Percentiles rank a stretch among this genome's conserved stretches.
These are phyloP conservation scores for Rehmannia glutinosa DNA, from an alignment of 257 asterid genomes.

Conservation along the genomic window DNA sequence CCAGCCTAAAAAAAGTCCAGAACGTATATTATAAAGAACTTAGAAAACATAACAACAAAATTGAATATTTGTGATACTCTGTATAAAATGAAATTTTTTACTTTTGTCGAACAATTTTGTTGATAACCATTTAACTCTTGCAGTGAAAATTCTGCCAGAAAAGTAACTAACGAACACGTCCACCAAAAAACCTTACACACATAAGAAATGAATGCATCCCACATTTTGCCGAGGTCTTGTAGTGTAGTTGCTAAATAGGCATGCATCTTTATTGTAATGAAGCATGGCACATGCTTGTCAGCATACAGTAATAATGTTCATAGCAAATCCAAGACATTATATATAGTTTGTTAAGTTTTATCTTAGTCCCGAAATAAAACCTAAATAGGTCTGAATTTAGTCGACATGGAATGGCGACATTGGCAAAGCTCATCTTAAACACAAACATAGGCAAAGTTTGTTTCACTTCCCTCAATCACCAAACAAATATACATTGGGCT, in stretches of 20 bases:
- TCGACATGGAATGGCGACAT: neutral
- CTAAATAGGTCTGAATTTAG: neutral
- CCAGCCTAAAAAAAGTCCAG: slow-evolving; percentile 36
- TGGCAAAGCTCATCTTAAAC: neutral
- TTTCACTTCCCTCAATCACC: too few species aligned
- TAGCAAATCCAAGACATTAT: neutral
- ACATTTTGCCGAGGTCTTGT: neutral
- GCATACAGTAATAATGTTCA: neutral
- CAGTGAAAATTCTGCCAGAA: neutral
- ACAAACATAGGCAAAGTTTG: too few species aligned
- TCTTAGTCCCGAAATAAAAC: neutral
- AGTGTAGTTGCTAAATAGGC: neutral
- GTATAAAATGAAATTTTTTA: neutral
- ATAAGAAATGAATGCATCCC: neutral
- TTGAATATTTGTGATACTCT: neutral
- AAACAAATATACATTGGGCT: too few species aligned
- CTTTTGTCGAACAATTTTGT: neutral
- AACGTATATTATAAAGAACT: neutral
- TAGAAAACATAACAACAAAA: slow-evolving; percentile 2
- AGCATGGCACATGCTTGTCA: neutral
- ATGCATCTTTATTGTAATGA: slow-evolving; percentile 7
- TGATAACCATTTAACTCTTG: neutral
- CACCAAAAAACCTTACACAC: neutral
- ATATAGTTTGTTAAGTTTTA: neutral
- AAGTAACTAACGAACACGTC: too few species aligned